Conservation (phyloP, 2,329 filamentous ascomycete genomes). For the Fusarium sp. region DNA sequence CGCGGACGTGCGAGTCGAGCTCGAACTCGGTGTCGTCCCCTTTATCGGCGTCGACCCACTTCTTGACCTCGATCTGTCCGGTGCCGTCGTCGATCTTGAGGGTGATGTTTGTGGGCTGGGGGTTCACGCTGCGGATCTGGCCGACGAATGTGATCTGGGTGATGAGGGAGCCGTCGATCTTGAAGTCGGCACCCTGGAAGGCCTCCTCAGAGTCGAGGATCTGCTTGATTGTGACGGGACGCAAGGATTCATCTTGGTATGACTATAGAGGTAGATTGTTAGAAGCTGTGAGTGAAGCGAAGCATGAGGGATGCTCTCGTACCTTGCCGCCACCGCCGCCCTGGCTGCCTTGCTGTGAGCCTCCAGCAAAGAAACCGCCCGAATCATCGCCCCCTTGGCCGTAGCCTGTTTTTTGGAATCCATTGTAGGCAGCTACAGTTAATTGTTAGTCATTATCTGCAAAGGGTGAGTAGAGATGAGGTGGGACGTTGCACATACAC, state of each 20-base stretch:
- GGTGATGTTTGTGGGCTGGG: conserved; percentile 91
- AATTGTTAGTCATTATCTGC: background rate
- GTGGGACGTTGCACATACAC: conserved; percentile 46
- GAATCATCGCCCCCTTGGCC: conserved; percentile 70
- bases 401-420: conserved; percentile 61
- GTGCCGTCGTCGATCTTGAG: conserved; percentile 97
- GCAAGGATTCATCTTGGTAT: conserved; percentile 85
- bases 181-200: conserved; percentile 80
- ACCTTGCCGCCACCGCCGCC: conserved; percentile 59
- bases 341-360: conserved; percentile 71
- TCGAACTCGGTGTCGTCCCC: conserved; percentile 65
- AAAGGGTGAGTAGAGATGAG: background rate
- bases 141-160: conserved; percentile 85
- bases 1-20: conserved; percentile 84
- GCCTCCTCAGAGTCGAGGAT: conserved; percentile 84
- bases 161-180: conserved; percentile 81
- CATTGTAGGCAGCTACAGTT: conserved; percentile 61
- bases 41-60: conserved; percentile 80
- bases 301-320: conserved; percentile 12
- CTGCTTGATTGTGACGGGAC: conserved; percentile 96
- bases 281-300: conserved; percentile 9
- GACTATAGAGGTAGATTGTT: conserved; percentile 52
- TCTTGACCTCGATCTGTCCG: conserved; percentile 89
- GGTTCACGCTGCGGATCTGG: conserved; percentile 87
- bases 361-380: conserved; percentile 71